Conservation (phyloP, 768 basidiomycete genomes). For the Candolleomyces aberdarensis region DNA sequence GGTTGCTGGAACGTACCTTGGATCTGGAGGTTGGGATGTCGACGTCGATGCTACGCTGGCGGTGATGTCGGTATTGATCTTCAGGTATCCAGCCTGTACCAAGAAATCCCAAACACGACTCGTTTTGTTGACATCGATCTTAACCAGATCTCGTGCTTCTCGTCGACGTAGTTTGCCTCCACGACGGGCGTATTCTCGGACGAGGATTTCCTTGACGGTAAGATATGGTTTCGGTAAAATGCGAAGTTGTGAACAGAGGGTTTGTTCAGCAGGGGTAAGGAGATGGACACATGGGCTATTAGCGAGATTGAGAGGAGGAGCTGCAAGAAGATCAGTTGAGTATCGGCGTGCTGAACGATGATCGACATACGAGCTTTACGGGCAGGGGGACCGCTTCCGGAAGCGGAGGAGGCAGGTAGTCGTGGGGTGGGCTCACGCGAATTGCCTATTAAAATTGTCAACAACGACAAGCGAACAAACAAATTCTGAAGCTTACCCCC, state of each 20-base stretch:
- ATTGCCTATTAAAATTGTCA: constrained; percentile 31
- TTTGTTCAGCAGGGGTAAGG: constrained; percentile 83
- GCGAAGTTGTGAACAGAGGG: constrained; percentile 82
- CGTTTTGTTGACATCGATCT: constrained; percentile 92
- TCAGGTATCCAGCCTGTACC: constrained; percentile 79
- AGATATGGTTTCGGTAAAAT: constrained; percentile 96
- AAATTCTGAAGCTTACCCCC: background rate
- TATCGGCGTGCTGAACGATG: background rate
- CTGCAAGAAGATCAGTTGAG: constrained; percentile 18
- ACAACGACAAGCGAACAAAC: background rate
- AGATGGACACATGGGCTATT: constrained; percentile 89
- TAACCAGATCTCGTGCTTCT: constrained; percentile 87
- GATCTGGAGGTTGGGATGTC: background rate
- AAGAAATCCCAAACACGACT: constrained; percentile 92
- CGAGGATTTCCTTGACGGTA: constrained; percentile 90
- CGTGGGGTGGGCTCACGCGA: constrained; percentile 66
- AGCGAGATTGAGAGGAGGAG: constrained; percentile 80
- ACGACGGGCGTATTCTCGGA: constrained; percentile 88
- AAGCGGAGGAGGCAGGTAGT: constrained; percentile 25
- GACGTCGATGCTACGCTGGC: background rate
- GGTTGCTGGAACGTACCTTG: background rate
- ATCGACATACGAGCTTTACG: constrained; percentile 42
- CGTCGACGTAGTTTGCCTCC: constrained; percentile 85
- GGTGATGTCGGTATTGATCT: constrained; percentile 55
- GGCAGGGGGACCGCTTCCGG: constrained; percentile 35